phyloP scores from a whole-genome alignment of 441 rosid genomes.

The Bruguiera hainesii region DNA sequence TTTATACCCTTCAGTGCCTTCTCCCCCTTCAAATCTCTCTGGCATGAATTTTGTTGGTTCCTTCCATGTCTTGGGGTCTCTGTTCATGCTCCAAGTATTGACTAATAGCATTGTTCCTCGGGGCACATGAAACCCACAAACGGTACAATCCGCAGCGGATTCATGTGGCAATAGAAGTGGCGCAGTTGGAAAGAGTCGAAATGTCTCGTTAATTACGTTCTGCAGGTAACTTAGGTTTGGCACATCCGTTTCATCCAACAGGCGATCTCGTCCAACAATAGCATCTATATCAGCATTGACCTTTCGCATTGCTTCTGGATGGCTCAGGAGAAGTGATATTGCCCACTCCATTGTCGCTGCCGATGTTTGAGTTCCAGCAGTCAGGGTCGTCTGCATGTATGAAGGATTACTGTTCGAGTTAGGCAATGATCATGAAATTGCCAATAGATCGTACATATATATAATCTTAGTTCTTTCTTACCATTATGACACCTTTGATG shows the following conservation, averaged over 20 bases:
- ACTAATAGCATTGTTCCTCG: constrained; percentile 11
- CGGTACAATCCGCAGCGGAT: constrained; percentile 8
- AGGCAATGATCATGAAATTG: too few relatives aligned
- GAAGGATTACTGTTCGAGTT: too few relatives aligned
- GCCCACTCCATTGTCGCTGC: constrained; percentile 3
- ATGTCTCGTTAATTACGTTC: constrained; percentile 14
- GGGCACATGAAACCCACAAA: constrained; percentile 15
- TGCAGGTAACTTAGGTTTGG: constrained; percentile 15
- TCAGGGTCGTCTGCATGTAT: background rate
- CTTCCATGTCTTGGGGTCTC: background rate
- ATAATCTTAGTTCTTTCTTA: background rate
- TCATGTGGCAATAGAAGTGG: constrained; percentile 10
- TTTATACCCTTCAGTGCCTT: background rate
- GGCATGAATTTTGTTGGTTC: background rate
- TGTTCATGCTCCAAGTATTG: constrained; percentile 11
- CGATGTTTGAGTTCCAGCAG: constrained; percentile 15
- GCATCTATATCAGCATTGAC: constrained; percentile 9
- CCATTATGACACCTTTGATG: constrained; percentile 20
- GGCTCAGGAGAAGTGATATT: constrained; percentile 3
- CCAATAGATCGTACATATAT: too few relatives aligned
- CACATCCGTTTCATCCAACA: constrained; percentile 16
- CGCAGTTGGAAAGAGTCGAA: constrained; percentile 1
- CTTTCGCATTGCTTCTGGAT: constrained; percentile 1
- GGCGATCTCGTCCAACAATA: constrained; percentile 8
- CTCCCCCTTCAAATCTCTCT: background rate